Base-by-base conservation (phyloP, 148 eudicot species). In the Agrostemma githago region DNA sequence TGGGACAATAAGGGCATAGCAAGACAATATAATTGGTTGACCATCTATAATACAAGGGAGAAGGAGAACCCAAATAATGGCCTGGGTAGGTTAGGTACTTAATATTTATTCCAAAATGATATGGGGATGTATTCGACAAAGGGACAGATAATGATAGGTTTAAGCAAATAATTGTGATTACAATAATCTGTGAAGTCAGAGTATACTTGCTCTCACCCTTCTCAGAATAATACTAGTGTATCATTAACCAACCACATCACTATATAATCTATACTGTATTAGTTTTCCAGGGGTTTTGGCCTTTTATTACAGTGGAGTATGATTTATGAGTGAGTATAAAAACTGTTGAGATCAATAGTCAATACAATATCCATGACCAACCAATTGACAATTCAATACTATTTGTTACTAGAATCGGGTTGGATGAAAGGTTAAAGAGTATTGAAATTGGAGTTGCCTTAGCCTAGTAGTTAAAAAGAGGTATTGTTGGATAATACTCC, bases 131-230 rank as follows among this genome's bases (percentile, higher is more conserved):
- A 37, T 62, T 73, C 12, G n/a, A 62, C 40, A n/a, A 62, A 73
- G 62, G 57, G 68, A 73, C 76, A 62, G 59, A 40, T 73, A 73
- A 62, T 62, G 54, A 72, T 59, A 59, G 66, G 66, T 15, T 41
- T 41, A 61, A 2, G 16, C 58, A 68, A 61, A 72, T 61, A 60
- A 61, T 60, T 60, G 75, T 15, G 20, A 5, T 20, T 72, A 42
- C 19, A 61, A 72, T 43, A 26, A 48, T 51, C 20, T 72, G 66
- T 26, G 43, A 60, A 61, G 11, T 7, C 62, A 72, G 65, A 17
- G 17, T 38, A 61, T 44, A 72, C 39, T 61, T 70, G 16, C 15
- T 70, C 71, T 68, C 5, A 4, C 10, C 15, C 4, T 68, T 16
- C 10, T 34, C 56, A 10, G 56, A 51, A 51, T 51, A 7, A 70